Conservation (phyloP, 2,329 filamentous ascomycete genomes). For the Aspergillus sp. region DNA sequence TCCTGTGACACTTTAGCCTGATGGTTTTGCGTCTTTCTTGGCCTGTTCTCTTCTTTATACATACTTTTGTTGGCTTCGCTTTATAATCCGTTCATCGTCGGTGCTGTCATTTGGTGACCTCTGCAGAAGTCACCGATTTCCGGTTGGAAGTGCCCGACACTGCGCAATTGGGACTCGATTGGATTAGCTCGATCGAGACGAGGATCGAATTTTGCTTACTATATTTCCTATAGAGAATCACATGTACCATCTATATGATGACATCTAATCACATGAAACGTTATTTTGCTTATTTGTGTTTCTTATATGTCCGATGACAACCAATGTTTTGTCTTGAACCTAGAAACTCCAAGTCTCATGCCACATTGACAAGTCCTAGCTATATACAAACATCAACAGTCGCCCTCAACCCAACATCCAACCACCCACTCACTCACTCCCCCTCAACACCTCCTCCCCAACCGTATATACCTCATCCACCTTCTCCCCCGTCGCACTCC, state of each 20-base stretch:
- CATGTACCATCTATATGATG: slow-evolving; percentile 3
- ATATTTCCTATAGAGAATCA: not conserved
- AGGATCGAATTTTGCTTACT: not conserved
- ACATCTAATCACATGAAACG: not conserved
- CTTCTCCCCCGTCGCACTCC: slow-evolving; percentile 28
- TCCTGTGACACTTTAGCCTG: slow-evolving; percentile 13
- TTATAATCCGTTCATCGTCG: slow-evolving; percentile 5
- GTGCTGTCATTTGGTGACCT: not conserved
- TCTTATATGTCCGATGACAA: not conserved
- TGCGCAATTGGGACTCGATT: not conserved
- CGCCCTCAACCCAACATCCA: too few species aligned
- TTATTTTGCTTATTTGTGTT: not conserved
- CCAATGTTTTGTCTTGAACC: too few species aligned
- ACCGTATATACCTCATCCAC: slow-evolving; percentile 43
- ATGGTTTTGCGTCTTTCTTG: slow-evolving; percentile 6
- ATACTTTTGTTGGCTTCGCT: slow-evolving; percentile 14
- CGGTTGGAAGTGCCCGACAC: too few species aligned
- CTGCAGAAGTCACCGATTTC: not conserved
- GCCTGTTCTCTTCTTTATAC: slow-evolving; percentile 19
- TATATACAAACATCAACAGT: not conserved
- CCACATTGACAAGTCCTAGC: too few species aligned
- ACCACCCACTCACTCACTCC: not conserved
- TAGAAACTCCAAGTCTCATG: too few species aligned
- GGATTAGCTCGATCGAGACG: not conserved
- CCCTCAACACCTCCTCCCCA: slow-evolving; percentile 31